Evolutionary conservation across 352 stramenopile genomes (phyloP).

Genomic region (Phytopythium vexans): DNA sequence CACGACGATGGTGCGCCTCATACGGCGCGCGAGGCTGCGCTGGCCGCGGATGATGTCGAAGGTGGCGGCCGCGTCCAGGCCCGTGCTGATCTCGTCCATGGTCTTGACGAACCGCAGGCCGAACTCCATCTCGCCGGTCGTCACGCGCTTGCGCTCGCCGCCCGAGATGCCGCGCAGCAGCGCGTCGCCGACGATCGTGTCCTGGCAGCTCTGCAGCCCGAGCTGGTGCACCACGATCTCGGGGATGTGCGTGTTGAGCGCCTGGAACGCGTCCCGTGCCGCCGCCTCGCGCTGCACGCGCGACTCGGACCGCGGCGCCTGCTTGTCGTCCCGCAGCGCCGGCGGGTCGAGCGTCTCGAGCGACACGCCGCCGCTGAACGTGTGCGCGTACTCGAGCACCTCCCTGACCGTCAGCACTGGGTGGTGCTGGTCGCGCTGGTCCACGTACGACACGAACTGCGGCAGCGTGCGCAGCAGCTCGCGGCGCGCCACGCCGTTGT

Average conservation of each 20-base stretch:
- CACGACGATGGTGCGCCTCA: constrained; percentile 8
- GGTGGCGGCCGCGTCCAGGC: constrained; percentile 52
- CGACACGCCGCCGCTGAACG: constrained; percentile 6
- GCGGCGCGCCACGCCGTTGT: constrained; percentile 9
- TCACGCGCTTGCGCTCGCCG: constrained; percentile 70
- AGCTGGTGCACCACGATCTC: constrained; percentile 2
- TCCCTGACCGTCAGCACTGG: constrained; percentile 22
- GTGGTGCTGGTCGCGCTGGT: constrained; percentile 15
- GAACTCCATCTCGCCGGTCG: constrained; percentile 85
- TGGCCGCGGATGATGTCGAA: constrained; percentile 36
- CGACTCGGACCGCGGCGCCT: not conserved
- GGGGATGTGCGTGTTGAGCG: constrained; percentile 3
- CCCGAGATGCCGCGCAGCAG: constrained; percentile 44
- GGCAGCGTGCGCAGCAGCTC: constrained; percentile 5
- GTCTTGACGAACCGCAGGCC: constrained; percentile 12
- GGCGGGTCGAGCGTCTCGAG: constrained; percentile 3
- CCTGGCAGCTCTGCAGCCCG: constrained; percentile 24
- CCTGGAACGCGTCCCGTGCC: constrained; percentile 1
- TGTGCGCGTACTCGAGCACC: constrained; percentile 16
- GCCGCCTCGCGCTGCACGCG: not conserved
- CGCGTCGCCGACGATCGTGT: constrained; percentile 42
- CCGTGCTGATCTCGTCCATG: constrained; percentile 77
- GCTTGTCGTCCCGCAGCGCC: not conserved
- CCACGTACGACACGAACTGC: constrained; percentile 16
- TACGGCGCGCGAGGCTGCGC: not conserved